These are phyloP conservation scores for Talaromyces sp. DNA, from an alignment of 2,329 filamentous ascomycete genomes.

Conservation along the genomic window DNA sequence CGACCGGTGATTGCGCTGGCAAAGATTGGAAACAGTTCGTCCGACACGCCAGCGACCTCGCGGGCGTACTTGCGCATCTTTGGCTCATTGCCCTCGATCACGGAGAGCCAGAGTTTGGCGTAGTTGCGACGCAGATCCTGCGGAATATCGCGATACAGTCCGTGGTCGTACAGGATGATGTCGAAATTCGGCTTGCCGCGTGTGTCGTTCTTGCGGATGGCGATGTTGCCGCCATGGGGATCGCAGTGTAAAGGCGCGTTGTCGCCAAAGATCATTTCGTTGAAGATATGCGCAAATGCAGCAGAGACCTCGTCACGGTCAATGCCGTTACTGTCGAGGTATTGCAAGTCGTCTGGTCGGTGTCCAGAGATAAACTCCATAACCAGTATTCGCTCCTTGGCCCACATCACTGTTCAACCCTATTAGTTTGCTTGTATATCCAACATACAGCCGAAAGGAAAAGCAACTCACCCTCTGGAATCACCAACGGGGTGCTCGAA, in stretches of 20 bases:
- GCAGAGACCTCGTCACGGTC: slow-evolving; percentile 94
- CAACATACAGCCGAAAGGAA: background rate
- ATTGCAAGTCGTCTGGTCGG: slow-evolving; percentile 82
- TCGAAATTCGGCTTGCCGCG: slow-evolving; percentile 75
- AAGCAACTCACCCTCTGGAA: slow-evolving; percentile 57
- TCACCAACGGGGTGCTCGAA: slow-evolving; percentile 72
- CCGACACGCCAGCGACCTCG: slow-evolving; percentile 81
- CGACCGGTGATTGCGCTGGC: slow-evolving; percentile 93
- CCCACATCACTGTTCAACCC: slow-evolving; percentile 64
- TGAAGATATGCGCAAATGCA: slow-evolving; percentile 86
- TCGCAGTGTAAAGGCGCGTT: slow-evolving; percentile 91
- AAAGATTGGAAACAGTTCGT: slow-evolving; percentile 90
- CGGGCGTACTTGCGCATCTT: slow-evolving; percentile 84
- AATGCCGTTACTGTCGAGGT: slow-evolving; percentile 78
- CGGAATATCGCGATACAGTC: slow-evolving; percentile 90
- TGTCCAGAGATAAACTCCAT: slow-evolving; percentile 90
- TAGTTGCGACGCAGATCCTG: slow-evolving; percentile 73
- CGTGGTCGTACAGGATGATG: slow-evolving; percentile 93
- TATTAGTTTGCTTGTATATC: background rate
- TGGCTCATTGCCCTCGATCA: slow-evolving; percentile 81
- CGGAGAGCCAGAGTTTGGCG: slow-evolving; percentile 94
- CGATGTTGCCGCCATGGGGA: slow-evolving; percentile 92
- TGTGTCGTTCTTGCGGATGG: slow-evolving; percentile 70
- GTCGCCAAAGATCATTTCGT: slow-evolving; percentile 97
- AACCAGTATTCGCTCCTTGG: slow-evolving; percentile 80